Evolutionary conservation across 768 basidiomycete genomes (phyloP).

Genomic region (Tylopilus subfusipes): DNA sequence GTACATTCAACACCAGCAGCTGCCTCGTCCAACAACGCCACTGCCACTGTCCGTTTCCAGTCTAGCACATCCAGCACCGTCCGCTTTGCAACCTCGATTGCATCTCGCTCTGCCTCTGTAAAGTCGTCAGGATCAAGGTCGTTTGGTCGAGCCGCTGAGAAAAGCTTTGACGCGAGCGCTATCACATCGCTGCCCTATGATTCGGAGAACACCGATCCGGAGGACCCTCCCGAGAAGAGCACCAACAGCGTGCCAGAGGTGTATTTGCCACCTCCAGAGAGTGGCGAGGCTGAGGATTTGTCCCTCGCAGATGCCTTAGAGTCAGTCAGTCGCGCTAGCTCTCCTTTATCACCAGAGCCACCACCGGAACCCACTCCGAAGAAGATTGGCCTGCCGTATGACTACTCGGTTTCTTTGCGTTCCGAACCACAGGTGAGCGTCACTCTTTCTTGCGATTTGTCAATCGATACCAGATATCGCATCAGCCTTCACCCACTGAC

Average conservation of each 20-base stretch:
- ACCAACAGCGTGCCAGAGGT: constrained; percentile 52
- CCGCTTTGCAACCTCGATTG: constrained; percentile 52
- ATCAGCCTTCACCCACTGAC: constrained; percentile 60
- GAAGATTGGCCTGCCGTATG: constrained; percentile 45
- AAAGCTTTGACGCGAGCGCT: constrained; percentile 59
- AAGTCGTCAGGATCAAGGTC: constrained; percentile 36
- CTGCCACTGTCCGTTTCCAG: constrained; percentile 49
- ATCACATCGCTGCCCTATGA: constrained; percentile 51
- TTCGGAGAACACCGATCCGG: constrained; percentile 34
- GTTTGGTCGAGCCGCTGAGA: constrained; percentile 32
- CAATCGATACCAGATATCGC: neutral
- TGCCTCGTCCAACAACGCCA: constrained; percentile 46
- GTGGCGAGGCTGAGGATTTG: constrained; percentile 39
- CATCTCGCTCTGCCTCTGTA: constrained; percentile 38
- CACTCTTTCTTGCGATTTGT: neutral
- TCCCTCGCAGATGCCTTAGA: constrained; percentile 58
- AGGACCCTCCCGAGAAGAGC: constrained; percentile 40
- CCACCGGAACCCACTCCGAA: constrained; percentile 42
- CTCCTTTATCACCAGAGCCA: constrained; percentile 41
- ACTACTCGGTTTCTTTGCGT: constrained; percentile 57
- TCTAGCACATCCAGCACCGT: constrained; percentile 47
- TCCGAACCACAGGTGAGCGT: constrained; percentile 56
- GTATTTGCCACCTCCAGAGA: constrained; percentile 48
- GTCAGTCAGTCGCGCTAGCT: constrained; percentile 52
- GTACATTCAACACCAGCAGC: constrained; percentile 66